phyloP scores from a whole-genome alignment of 2,329 filamentous ascomycete genomes.

The Aspergillus puulaauensis region DNA sequence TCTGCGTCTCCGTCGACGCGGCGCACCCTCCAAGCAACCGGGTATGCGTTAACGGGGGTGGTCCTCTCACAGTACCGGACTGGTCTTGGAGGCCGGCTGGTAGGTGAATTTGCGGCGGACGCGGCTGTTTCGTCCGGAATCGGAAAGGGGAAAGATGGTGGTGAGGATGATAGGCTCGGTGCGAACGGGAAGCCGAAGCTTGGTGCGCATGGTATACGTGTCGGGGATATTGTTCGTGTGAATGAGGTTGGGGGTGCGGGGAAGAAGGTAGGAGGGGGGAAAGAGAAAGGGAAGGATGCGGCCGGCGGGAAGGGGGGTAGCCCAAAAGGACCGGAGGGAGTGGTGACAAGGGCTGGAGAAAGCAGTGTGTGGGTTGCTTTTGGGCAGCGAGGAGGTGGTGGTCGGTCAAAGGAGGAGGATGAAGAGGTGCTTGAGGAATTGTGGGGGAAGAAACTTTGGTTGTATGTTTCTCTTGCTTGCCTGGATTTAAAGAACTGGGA shows the following conservation, averaged over 20 bases:
- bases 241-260: conserved; percentile 33
- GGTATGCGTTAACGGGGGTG: conserved; percentile 51
- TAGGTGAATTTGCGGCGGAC: conserved; percentile 76
- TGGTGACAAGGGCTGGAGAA: conserved; percentile 47
- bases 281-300: conserved; percentile 32
- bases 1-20: conserved; percentile 44
- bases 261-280: conserved; percentile 17
- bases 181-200: conserved; percentile 34
- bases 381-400: conserved; percentile 38
- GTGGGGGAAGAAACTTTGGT: conserved; percentile 60
- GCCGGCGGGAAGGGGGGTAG: conserved; percentile 20
- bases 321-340: conserved; percentile 38
- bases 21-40: conserved; percentile 43
- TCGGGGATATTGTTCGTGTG: conserved; percentile 49
- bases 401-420: conserved; percentile 39
- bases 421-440: conserved; percentile 50
- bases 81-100: conserved; percentile 84
- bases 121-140: conserved; percentile 58
- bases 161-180: neutral
- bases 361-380: conserved; percentile 47
- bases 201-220: conserved; percentile 48
- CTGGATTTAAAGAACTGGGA: neutral
- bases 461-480: conserved; percentile 48
- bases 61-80: conserved; percentile 74
- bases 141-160: conserved; percentile 12